Conservation (phyloP, 208 protist species). For the Trichomonas vaginalis region DNA sequence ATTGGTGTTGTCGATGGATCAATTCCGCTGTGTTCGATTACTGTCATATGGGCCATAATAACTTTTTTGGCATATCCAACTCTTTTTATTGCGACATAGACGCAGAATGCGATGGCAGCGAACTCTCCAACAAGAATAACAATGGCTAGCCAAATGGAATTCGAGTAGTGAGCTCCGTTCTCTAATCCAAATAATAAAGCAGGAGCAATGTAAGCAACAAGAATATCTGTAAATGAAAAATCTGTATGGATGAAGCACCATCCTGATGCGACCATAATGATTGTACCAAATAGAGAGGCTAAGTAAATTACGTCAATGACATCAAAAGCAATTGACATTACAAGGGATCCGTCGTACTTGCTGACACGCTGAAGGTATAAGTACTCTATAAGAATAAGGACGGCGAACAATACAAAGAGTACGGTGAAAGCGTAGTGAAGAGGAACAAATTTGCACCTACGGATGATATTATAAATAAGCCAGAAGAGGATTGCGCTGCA, state of each 20-base stretch:
- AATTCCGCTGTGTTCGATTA: neutral
- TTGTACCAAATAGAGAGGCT: neutral
- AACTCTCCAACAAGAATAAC: neutral
- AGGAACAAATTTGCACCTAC: neutral
- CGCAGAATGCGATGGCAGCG: neutral
- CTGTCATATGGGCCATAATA: neutral
- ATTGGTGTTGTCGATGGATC: neutral
- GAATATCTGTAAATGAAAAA: neutral
- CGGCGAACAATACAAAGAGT: neutral
- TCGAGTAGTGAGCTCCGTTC: neutral
- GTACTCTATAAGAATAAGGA: neutral
- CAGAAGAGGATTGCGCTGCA: neutral
- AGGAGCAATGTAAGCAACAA: neutral
- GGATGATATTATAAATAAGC: neutral
- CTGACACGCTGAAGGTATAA: neutral
- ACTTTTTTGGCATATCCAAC: neutral
- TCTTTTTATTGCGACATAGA: neutral
- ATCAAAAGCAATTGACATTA: neutral
- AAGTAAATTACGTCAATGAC: neutral
- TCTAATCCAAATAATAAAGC: neutral
- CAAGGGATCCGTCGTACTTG: neutral
- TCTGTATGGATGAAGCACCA: neutral
- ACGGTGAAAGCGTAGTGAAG: neutral
- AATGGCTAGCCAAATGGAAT: neutral
- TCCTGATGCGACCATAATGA: neutral